Conservation (phyloP, 805 yeast species). For the Jamesozyma lodderae region DNA sequence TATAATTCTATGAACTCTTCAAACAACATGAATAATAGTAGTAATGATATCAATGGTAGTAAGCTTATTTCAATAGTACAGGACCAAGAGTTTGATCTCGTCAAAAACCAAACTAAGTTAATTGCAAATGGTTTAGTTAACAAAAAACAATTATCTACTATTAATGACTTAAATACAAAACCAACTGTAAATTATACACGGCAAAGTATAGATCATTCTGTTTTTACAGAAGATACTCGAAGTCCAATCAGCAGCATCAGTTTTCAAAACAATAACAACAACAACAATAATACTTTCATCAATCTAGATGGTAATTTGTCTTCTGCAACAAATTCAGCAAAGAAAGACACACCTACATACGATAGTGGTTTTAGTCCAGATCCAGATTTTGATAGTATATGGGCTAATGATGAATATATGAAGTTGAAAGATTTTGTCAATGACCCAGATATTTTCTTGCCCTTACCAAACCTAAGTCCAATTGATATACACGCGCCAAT, state of each 20-base stretch:
- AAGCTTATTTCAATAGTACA: too few relatives aligned
- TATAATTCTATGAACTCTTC: background rate
- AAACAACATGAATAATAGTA: background rate
- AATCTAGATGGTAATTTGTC: background rate
- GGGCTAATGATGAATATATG: constrained; percentile 35
- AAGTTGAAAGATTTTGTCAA: constrained; percentile 16
- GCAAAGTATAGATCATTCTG: too few relatives aligned
- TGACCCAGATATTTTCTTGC: background rate
- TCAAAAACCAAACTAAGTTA: too few relatives aligned
- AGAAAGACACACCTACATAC: background rate
- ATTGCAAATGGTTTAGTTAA: too few relatives aligned
- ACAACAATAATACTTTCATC: background rate
- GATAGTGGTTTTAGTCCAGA: constrained; percentile 3
- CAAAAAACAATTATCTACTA: too few relatives aligned
- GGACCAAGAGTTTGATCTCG: too few relatives aligned
- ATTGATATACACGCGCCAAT: background rate
- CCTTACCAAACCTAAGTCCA: background rate
- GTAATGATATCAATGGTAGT: background rate
- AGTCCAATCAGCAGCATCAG: too few relatives aligned
- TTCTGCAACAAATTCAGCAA: background rate
- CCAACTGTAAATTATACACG: too few relatives aligned
- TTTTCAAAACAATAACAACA: background rate
- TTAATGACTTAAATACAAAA: too few relatives aligned
- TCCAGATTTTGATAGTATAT: constrained; percentile 40
- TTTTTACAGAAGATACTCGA: too few relatives aligned